A percentile compares a stretch with the other conserved stretches of the same genome.
phyloP scores from a whole-genome alignment of 1,139 yeast genomes.

The Meyerozyma guilliermondii region DNA sequence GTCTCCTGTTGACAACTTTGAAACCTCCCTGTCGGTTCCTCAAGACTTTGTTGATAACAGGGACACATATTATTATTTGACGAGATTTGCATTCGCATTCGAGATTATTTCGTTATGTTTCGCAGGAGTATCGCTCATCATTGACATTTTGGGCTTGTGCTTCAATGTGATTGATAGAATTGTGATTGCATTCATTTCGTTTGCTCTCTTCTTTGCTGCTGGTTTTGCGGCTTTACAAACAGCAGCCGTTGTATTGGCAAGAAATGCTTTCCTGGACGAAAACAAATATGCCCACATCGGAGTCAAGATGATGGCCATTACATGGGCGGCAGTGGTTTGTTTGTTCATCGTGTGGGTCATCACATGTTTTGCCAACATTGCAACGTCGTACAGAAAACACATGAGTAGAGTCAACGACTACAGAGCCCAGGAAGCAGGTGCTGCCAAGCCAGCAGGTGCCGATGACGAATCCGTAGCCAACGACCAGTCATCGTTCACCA shows the following conservation, averaged over 20 bases:
- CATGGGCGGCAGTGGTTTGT: slow-evolving; percentile 66
- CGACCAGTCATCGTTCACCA: slow-evolving; percentile 45
- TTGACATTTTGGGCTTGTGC: slow-evolving; percentile 40
- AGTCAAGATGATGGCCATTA: slow-evolving; percentile 52
- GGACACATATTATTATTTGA: slow-evolving; percentile 59
- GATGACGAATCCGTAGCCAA: slow-evolving; percentile 9
- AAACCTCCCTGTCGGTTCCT: slow-evolving; percentile 48
- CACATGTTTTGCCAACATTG: slow-evolving; percentile 50
- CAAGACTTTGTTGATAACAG: slow-evolving; percentile 48
- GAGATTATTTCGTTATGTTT: slow-evolving; percentile 59
- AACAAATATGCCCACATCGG: slow-evolving; percentile 46
- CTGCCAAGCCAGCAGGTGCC: slow-evolving; percentile 10
- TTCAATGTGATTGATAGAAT: slow-evolving; percentile 51
- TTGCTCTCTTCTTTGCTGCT: slow-evolving; percentile 51
- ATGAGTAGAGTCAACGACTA: slow-evolving; percentile 28
- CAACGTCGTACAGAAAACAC: slow-evolving; percentile 44
- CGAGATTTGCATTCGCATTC: slow-evolving; percentile 68
- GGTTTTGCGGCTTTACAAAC: slow-evolving; percentile 65
- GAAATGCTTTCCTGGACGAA: slow-evolving; percentile 52
- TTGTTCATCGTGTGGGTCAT: slow-evolving; percentile 49
- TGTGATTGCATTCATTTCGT: slow-evolving; percentile 45
- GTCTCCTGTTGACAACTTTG: slow-evolving; percentile 69
- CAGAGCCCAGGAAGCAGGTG: slow-evolving; percentile 13
- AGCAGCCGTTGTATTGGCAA: slow-evolving; percentile 63
- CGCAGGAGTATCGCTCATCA: slow-evolving; percentile 35